Evolutionary conservation across 169 alveolate species (phyloP), one percentile per base, ranked within the genome.

Genomic region (Blepharisma undulans): DNA sequence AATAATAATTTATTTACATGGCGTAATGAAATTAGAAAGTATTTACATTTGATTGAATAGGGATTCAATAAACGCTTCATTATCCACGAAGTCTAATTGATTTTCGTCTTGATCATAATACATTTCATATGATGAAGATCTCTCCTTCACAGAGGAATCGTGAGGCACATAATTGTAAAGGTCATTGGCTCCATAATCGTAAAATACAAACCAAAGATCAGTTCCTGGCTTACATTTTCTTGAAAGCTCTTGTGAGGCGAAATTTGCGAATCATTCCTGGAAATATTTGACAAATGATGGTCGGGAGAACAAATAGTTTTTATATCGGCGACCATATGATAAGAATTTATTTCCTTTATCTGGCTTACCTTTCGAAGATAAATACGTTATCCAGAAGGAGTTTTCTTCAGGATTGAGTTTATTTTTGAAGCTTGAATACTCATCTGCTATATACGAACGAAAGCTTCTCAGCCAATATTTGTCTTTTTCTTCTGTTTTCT

Each of bases 401-500:
- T n/a, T 25, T 79, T 79, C 87, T 29, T 79, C 87, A 29, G 74
- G 7, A 29, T 59, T 30, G 10, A 84, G 27, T 10, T 61, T 22
- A 29, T 84, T 29, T 22, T 34, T 22, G 32, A 36, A 25, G 22
- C 10, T 22, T 0, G 74, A 22, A 22, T 22, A 32, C 22, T 36
- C 48, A n/a, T 84, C 34, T 61, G 27, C 60, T 60, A 84, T 84
- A 60, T 84, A 84, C 5, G 79, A 22, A n/a, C 89, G 74, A 32
- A 84, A 84, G 27, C 77, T 76, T 4, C 89, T 22, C 33, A 84
- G 89, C 89, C 89, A 84, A 32, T 84, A 84, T 60, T 84, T 84
- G 34, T 84, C 89, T 61, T 84, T 84, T 61, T 84, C 89, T 61
- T 84, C 89, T 22, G 89, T 84, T 76, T 84, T 84, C 34, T 84